Percentiles rank a stretch among this genome's conserved stretches.
Evolutionary conservation across 2,329 filamentous ascomycete species (phyloP).

Genomic region (Hypoxylon sp.): DNA sequence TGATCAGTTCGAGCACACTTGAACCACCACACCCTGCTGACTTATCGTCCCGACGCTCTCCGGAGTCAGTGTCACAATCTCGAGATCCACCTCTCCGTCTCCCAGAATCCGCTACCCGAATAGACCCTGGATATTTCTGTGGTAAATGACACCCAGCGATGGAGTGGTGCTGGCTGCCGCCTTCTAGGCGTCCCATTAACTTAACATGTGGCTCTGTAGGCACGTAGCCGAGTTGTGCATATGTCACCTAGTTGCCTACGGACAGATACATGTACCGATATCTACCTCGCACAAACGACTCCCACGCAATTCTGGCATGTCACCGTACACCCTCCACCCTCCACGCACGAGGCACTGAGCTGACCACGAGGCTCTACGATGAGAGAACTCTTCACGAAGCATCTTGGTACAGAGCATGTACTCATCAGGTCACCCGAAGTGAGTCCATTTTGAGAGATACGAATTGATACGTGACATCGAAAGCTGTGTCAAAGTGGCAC

Average conservation of each 20-base stretch:
- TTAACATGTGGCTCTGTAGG: constrained; percentile 26
- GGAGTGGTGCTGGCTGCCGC: constrained; percentile 24
- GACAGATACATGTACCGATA: neutral
- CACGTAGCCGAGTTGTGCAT: constrained; percentile 27
- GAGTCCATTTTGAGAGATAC: constrained; percentile 12
- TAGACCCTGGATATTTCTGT: neutral
- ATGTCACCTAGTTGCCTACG: neutral
- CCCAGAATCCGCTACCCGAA: neutral
- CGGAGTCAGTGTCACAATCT: neutral
- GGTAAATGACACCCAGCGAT: constrained; percentile 35
- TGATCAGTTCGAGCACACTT: neutral
- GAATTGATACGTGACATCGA: constrained; percentile 23
- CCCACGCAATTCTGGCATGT: constrained; percentile 15
- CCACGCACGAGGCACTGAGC: constrained; percentile 1
- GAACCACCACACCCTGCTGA: neutral
- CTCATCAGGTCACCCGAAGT: constrained; percentile 6
- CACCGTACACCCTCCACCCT: constrained; percentile 3
- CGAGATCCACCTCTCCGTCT: neutral
- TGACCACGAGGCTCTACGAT: constrained; percentile 2
- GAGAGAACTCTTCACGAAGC: neutral
- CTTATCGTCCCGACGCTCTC: neutral
- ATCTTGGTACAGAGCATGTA: neutral
- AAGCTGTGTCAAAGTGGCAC: constrained; percentile 34
- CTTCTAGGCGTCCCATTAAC: constrained; percentile 10
- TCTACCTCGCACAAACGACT: constrained; percentile 12